Base-by-base conservation (phyloP, 192 early-diverging fungal genomes). In the Haplosporangium gracile region DNA sequence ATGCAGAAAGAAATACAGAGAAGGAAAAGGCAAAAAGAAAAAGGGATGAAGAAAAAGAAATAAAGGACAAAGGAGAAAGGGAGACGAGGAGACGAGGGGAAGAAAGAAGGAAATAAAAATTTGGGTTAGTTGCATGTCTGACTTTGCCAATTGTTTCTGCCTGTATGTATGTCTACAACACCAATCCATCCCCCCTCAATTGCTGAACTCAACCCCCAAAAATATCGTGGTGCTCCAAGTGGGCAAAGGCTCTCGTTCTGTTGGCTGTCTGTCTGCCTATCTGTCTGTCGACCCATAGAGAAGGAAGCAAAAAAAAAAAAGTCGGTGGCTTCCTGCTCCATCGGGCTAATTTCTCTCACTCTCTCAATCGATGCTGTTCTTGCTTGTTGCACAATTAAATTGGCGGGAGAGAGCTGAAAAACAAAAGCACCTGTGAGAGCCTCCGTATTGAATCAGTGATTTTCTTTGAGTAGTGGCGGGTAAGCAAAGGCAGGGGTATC, bases 371-470 rank as follows among this genome's bases (percentile, higher is more conserved):
- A 29, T 65, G 60, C 1, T 65, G 60, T 16, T 15, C 3, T 32
- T 34, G 60, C 60, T 34, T 65, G 60, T 32, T 65, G 60, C 60
- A 65, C 26, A 65, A 65, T 32, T 65, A 65, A 65, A 65, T 65
- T 65, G 60, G 60, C 60, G 60, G 60, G 60, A 65, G 60, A 65
- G 60, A 26, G 60, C 60, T 65, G 60, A 65, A 65, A 65, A 65
- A 32, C 8, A 45, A 45, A 32, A 15, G 9, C 60, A 65, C 10
- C 10, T 34, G 57, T 63, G 29, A 65, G 60, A 65, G 60, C 60
- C 60, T 65, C 60, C 29, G 26, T 65, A 26, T 15, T 57, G 60
- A 65, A 29, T 65, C 60, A 65, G 60, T 65, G 55, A n/a, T 29
- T 60, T 60, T 10, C 55, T 51, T 51, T 60, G 55, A 26, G 26